Percentiles rank a stretch among this genome's conserved stretches.
Conservation (phyloP, 2,329 filamentous ascomycete species). For the Cladosporium sp. region DNA sequence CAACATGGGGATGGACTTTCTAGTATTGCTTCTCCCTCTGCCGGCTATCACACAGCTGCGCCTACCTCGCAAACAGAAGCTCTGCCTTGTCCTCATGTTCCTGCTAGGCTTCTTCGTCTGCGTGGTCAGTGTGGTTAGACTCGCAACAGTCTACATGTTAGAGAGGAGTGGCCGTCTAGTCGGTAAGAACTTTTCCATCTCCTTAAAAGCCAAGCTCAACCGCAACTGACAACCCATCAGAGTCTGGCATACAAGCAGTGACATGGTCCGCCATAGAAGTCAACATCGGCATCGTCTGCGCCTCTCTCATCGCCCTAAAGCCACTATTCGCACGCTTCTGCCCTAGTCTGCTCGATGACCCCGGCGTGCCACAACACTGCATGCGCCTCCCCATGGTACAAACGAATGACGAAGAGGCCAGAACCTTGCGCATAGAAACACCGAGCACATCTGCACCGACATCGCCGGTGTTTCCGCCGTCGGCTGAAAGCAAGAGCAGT, state of each 20-base stretch:
- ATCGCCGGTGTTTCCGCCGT: neutral
- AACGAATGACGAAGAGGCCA: neutral
- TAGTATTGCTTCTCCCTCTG: constrained; percentile 43
- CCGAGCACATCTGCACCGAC: neutral
- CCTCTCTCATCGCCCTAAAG: constrained; percentile 41
- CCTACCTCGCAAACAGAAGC: constrained; percentile 40
- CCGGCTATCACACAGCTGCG: constrained; percentile 38
- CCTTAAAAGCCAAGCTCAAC: neutral
- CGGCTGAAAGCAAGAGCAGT: neutral
- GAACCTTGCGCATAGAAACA: neutral
- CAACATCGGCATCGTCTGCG: constrained; percentile 43
- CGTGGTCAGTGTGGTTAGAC: constrained; percentile 22
- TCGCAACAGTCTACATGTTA: constrained; percentile 21
- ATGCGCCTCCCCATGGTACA: constrained; percentile 17
- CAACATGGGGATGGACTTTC: constrained; percentile 43
- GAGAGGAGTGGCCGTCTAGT: constrained; percentile 22
- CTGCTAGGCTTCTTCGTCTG: constrained; percentile 38
- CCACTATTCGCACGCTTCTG: constrained; percentile 35
- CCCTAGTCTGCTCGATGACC: constrained; percentile 29
- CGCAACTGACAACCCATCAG: constrained; percentile 14
- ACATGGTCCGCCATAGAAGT: constrained; percentile 41
- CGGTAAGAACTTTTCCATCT: neutral
- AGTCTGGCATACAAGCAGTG: constrained; percentile 37
- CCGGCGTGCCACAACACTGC: constrained; percentile 16
- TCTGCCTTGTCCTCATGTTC: constrained; percentile 41